Evolutionary conservation across 2,329 filamentous ascomycete genomes (phyloP).

Genomic region (Huntiella decipiens): DNA sequence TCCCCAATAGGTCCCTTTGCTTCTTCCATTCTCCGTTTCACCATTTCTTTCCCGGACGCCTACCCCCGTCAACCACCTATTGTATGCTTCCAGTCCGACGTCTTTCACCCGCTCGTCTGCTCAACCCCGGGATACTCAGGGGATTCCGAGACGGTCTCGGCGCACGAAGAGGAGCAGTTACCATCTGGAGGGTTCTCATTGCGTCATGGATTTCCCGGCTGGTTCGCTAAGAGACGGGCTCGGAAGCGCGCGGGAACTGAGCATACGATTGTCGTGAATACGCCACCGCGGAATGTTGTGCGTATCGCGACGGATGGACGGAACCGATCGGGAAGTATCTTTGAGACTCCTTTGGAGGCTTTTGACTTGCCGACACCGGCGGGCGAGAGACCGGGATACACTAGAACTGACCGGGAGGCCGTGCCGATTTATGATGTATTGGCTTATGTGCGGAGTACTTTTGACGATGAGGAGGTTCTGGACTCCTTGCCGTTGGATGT

Average conservation of each 20-base stretch:
- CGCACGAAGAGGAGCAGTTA: constrained; percentile 63
- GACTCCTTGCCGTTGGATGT: constrained; percentile 64
- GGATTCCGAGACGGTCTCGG: constrained; percentile 53
- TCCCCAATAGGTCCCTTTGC: constrained; percentile 57
- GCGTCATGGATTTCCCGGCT: constrained; percentile 73
- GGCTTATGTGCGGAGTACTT: constrained; percentile 63
- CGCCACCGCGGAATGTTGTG: constrained; percentile 9
- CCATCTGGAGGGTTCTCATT: constrained; percentile 82
- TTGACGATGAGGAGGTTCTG: constrained; percentile 58
- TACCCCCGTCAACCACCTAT: constrained; percentile 68
- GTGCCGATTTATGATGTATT: constrained; percentile 49
- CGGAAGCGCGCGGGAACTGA: constrained; percentile 20
- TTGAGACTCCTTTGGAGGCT: constrained; percentile 7
- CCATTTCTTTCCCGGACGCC: constrained; percentile 65
- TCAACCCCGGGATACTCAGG: constrained; percentile 86
- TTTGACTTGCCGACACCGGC: constrained; percentile 7
- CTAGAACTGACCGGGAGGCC: constrained; percentile 23
- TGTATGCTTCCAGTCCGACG: constrained; percentile 75
- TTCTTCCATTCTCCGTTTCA: constrained; percentile 71
- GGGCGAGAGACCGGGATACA: constrained; percentile 20
- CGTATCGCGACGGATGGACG: constrained; percentile 2
- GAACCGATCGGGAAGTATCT: constrained; percentile 6
- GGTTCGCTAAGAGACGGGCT: constrained; percentile 52
- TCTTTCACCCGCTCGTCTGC: constrained; percentile 86
- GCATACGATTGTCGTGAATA: constrained; percentile 9